These are phyloP conservation scores for Populus pruinosa DNA, from an alignment of 345 rosid genomes.

Conservation along the genomic window DNA sequence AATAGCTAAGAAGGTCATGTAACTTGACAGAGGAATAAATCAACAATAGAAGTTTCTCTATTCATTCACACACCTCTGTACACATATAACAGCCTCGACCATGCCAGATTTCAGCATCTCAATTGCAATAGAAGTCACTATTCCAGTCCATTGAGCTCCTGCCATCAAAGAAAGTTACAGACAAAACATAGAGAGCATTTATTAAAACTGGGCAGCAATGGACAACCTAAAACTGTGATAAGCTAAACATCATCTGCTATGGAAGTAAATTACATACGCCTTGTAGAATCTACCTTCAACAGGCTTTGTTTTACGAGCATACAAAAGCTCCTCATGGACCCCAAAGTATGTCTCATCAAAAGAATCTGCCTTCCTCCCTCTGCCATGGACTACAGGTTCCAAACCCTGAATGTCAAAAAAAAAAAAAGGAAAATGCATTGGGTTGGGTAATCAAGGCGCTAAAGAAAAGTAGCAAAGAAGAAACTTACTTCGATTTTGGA, in stretches of 20 bases:
- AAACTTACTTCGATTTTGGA: slow-evolving; percentile 76
- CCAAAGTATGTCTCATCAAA: slow-evolving; percentile 86
- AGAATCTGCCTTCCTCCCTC: slow-evolving; percentile 72
- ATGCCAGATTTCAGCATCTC: slow-evolving; percentile 85
- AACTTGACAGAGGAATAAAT: background rate
- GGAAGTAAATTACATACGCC: background rate
- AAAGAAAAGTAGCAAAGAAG: background rate
- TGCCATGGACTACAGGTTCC: slow-evolving; percentile 85
- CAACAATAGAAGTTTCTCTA: background rate
- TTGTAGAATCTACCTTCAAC: slow-evolving; percentile 54
- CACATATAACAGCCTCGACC: slow-evolving; percentile 96
- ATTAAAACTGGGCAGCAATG: background rate
- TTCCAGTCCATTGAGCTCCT: slow-evolving; percentile 99
- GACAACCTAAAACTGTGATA: background rate
- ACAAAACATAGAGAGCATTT: background rate
- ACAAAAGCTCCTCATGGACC: slow-evolving; percentile 65
- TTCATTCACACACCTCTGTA: slow-evolving; percentile 60
- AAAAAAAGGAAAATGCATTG: background rate
- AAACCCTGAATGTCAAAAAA: slow-evolving; percentile 39
- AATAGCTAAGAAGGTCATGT: background rate
- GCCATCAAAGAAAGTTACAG: slow-evolving; percentile 17
- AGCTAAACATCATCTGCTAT: background rate
- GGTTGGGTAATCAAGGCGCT: background rate
- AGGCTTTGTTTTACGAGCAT: slow-evolving; percentile 87
- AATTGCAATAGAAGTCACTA: slow-evolving; percentile 88